Evolutionary conservation across 1,284 basidiomycete species (phyloP), one percentile per base, ranked within the genome.

Genomic region (Trametes sp.): DNA sequence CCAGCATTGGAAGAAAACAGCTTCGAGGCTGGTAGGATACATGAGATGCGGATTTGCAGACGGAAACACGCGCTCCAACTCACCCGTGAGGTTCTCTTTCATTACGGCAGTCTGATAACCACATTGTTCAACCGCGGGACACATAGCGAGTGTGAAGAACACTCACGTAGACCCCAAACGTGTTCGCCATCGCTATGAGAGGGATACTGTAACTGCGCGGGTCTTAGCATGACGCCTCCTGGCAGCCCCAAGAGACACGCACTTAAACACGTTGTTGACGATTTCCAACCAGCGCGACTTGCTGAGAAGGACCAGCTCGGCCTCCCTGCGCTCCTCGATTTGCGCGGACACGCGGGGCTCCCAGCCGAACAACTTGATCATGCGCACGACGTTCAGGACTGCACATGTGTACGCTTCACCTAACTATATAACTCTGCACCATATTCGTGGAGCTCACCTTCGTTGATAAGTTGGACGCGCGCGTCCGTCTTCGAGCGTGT

Each of bases 331-430:
- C n/a, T 76, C 76, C 2, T 75, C 69, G 14, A 87, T 75, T 48
- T 79, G 74, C n/a, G 77, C 73, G 53, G 78, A 74, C 68, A 85
- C 80, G 33, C 78, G 75, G 6, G 70, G 70, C 64, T 86, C 84
- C 85, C 85, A 87, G 10, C 80, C 86, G 67, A 89, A 89, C 65
- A 88, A 82, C 72, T 88, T 88, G 74, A 86, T 75, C 78, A 86
- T 85, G 38, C 84, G 76, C n/a, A 81, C 58, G 23, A 79, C 75
- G 48, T 70, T 77, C 74, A 81, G 73, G 19, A 71, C 78, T 73
- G 24, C 11, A 38, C 19, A 4, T 4, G 7, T 31, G 31, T 13
- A 26, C 8, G 52, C 9, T 16, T 21, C 8, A 31, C 7, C 10
- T n/a, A 7, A 13, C 16, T 10, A 13, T 28, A 28, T 16, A 13